Evolutionary conservation across 2,329 filamentous ascomycete species (phyloP).

Genomic region (Fusarium zealandicum): DNA sequence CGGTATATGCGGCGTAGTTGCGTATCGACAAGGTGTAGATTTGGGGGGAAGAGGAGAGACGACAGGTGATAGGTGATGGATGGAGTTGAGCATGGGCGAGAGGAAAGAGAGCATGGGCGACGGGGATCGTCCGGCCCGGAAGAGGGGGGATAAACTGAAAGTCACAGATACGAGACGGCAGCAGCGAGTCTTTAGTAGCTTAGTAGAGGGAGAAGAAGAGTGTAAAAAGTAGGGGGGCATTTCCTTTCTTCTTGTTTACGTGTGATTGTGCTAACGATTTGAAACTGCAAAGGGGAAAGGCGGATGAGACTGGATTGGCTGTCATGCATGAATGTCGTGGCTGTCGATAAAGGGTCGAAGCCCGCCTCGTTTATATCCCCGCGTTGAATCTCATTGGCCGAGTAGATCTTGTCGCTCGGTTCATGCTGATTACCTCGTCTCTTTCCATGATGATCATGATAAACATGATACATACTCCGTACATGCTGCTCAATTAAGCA

Average conservation of each 20-base stretch:
- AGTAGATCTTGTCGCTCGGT: no score
- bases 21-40: constrained; percentile 17
- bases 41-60: constrained; percentile 4
- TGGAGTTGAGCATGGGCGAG: background rate
- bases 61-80: constrained; percentile 27
- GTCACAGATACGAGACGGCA: constrained; percentile 3
- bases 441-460: no score
- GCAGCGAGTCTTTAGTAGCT: background rate
- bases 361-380: constrained; percentile 29
- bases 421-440: constrained; percentile 8
- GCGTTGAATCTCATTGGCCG: constrained; percentile 31
- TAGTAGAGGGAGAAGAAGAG: background rate
- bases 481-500: no score
- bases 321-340: constrained; percentile 57
- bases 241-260: background rate
- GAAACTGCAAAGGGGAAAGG: constrained; percentile 10
- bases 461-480: no score
- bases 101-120: constrained; percentile 3
- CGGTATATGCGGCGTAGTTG: constrained; percentile 23
- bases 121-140: constrained; percentile 10
- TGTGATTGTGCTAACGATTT: constrained; percentile 12
- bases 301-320: constrained; percentile 17
- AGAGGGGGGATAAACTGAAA: background rate
- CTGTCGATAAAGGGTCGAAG: constrained; percentile 52
- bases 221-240: constrained; percentile 3